Conservation (phyloP, 768 basidiomycete species). For the Hemileccinum impolitum region DNA sequence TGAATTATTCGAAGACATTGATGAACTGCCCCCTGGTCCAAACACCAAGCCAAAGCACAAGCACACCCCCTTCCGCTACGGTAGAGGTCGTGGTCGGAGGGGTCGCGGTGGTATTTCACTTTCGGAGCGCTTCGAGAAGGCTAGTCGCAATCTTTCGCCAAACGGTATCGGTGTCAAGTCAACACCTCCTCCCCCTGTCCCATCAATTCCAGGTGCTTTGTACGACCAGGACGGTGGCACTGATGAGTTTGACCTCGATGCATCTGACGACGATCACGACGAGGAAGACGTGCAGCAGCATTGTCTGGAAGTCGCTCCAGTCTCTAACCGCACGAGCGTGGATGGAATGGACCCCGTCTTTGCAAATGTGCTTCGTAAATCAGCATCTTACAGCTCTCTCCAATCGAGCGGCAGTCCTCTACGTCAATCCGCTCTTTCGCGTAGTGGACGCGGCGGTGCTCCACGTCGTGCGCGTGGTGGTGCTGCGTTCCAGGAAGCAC, state of each 20-base stretch:
- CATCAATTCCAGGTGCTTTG: slow-evolving; percentile 34
- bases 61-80: slow-evolving; percentile 54
- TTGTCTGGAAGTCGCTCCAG: slow-evolving; percentile 29
- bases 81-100: slow-evolving; percentile 42
- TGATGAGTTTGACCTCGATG: slow-evolving; percentile 23
- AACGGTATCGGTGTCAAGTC: slow-evolving; percentile 27
- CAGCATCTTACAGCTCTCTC: slow-evolving; percentile 40
- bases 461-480: slow-evolving; percentile 61
- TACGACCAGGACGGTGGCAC: slow-evolving; percentile 11
- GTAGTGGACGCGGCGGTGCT: slow-evolving; percentile 47
- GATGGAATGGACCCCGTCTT: slow-evolving; percentile 89
- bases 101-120: slow-evolving; percentile 56
- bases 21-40: slow-evolving; percentile 31
- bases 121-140: slow-evolving; percentile 60
- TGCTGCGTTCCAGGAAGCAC: slow-evolving; percentile 63
- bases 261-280: slow-evolving; percentile 19
- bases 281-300: slow-evolving; percentile 28
- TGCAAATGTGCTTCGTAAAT: slow-evolving; percentile 70
- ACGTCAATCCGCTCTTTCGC: slow-evolving; percentile 53
- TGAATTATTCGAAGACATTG: slow-evolving; percentile 47
- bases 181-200: slow-evolving; percentile 30
- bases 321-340: slow-evolving; percentile 65
- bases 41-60: slow-evolving; percentile 37
- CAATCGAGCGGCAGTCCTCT: slow-evolving; percentile 55
- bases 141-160: slow-evolving; percentile 50